Base-by-base conservation (phyloP, 140 eudicot species). In the Erigeron philadelphicus region DNA sequence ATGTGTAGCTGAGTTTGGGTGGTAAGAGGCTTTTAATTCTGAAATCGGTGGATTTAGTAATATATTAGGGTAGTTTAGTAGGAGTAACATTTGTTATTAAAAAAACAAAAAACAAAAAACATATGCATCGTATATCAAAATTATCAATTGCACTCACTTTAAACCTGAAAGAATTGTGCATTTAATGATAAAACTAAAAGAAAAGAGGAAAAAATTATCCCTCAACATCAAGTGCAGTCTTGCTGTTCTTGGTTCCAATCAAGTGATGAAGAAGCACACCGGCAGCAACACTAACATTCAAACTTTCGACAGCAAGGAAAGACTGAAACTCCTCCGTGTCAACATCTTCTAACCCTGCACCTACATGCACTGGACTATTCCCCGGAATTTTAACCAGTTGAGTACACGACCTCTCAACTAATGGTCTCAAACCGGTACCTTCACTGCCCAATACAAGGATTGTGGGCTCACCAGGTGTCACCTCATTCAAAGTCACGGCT, bases 231-330 rank as follows among this genome's bases (percentile, higher is more conserved):
- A 66, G 44, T 11, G 15, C 53, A 58, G 45, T 18, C 69, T 63
- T 76, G 66, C 19, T 47, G 68, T 58, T 75, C 6, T 73, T 80
- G 58, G 63, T 75, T 53, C 95, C 89, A 52, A 81, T 78, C 68
- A 94, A 84, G 69, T 94, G 95, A 83, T 94, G 88, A 57, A 94
- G 87, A 63, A 94, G 86, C 73, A 94, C 99, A 17, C 99, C 99
- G 17, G 99, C 95, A 6, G 99, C 99, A 72, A 94, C 99, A 11
- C 99, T 94, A 15, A 94, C 99, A 74, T 94, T 94, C 81, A 94
- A 85, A 76, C 99, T 89, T 80, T 94, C 99, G 25, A 94, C 99
- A 1, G 97, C 97, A 68, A 94, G 50, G 77, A 94, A 93, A 38
- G 98, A 81, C 18, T 62, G 76, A 55, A 82, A 85, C 64, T 79